Conservation (phyloP, 169 alveolate genomes). For the Eimeria brunetti region DNA sequence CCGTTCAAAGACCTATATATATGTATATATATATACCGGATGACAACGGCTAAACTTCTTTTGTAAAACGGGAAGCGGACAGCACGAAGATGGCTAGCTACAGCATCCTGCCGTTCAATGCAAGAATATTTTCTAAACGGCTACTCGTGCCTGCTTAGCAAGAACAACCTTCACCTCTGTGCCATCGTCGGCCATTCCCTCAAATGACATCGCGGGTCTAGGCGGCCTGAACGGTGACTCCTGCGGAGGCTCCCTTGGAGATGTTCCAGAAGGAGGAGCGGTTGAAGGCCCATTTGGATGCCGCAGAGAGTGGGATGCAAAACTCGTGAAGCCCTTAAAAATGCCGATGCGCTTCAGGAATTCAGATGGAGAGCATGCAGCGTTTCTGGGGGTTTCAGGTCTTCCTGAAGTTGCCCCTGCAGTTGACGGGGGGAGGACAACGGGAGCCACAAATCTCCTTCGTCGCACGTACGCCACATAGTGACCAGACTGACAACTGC, state of each 20-base stretch:
- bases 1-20: not conserved
- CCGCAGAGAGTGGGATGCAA: slow-evolving; percentile 19
- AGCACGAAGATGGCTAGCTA: not conserved
- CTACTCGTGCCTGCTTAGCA: not conserved
- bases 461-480: slow-evolving; percentile 72
- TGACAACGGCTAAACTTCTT: not conserved
- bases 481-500: slow-evolving; percentile 68
- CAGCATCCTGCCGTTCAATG: not conserved
- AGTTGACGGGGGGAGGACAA: not conserved
- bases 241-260: slow-evolving; percentile 10
- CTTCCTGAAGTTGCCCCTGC: slow-evolving; percentile 28
- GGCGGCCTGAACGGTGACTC: slow-evolving; percentile 20
- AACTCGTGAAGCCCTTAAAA: slow-evolving; percentile 23
- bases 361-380: slow-evolving; percentile 66
- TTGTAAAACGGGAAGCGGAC: not conserved
- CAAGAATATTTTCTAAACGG: not conserved
- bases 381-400: slow-evolving; percentile 35
- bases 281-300: slow-evolving; percentile 17
- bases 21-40: not conserved
- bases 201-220: slow-evolving; percentile 12
- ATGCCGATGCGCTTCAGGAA: slow-evolving; percentile 60
- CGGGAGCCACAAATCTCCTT: slow-evolving; percentile 29
- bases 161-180: slow-evolving; percentile 14
- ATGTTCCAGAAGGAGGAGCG: slow-evolving; percentile 13
- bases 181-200: slow-evolving; percentile 37